Evolutionary conservation across 805 yeast species (phyloP), one percentile per base, ranked within the genome.

Genomic region (Kluyveromyces aestuarii): DNA sequence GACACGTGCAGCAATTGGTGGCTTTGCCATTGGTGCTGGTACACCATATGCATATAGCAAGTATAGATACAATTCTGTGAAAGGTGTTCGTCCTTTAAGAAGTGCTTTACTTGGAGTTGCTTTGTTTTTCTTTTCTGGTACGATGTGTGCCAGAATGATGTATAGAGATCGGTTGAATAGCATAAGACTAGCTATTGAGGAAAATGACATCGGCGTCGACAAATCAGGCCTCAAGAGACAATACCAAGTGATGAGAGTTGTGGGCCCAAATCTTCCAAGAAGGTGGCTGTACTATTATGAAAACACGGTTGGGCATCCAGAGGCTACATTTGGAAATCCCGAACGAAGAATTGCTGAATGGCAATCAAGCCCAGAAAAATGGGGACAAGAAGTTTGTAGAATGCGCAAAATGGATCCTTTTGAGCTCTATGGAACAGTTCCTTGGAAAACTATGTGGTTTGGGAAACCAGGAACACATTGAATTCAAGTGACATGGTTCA

Each of bases 221-320:
- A 53, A 54, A 41, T 46, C 57, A 7, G 50, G 52, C 13, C 45
- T 50, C 10, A 57, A 59, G 35, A 52, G 62, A 44, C 62, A 69
- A 49, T 56, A 55, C 45, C 59, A 65, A 44, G 57, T 72, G 67
- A 41, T 69, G 56, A 49, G 56, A 10, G 48, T 68, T 19, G 50
- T 71, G 17, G 58, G 60, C 27, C 63, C 64, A 10, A 64, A 62
- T 0, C 62, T 66, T 36, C 59, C 73, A 6, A 56, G 70, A 1
- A 66, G 59, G 57, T 77, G 81, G 80, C 66, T 74, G 40, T 56
- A 72, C 21, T 82, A 82, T 60, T 82, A 75, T 60, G 35, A 8
- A 13, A 30, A 11, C 35, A 30, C 35, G 35, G 35, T 13, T 7
- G 14, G 35, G 35, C 35, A 30, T 30, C 35, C 35, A 30, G 66